Evolutionary conservation across 2,329 filamentous ascomycete genomes (phyloP).

Genomic region (Pezicula neosporulosa): DNA sequence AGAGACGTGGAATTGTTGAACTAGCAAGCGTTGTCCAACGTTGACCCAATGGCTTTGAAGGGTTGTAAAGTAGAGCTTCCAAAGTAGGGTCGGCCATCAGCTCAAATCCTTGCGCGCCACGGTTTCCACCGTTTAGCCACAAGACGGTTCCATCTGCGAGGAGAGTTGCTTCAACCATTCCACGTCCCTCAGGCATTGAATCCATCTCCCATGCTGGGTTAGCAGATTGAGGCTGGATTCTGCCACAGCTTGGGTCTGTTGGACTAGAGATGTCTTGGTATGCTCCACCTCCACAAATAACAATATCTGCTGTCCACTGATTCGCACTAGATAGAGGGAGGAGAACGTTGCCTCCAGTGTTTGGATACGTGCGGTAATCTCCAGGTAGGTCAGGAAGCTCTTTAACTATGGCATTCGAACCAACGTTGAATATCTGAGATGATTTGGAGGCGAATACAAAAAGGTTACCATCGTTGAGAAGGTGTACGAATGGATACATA

Average conservation of each 20-base stretch:
- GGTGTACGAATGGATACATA: constrained; percentile 61
- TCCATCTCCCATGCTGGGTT: constrained; percentile 54
- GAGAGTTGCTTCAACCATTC: constrained; percentile 57
- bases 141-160: constrained; percentile 57
- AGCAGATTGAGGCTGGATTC: constrained; percentile 46
- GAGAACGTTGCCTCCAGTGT: constrained; percentile 55
- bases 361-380: constrained; percentile 56
- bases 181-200: constrained; percentile 52
- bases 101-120: constrained; percentile 57
- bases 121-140: constrained; percentile 56
- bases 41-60: constrained; percentile 43
- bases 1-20: constrained; percentile 45
- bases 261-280: constrained; percentile 56
- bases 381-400: constrained; percentile 49
- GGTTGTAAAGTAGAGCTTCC: constrained; percentile 55
- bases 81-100: constrained; percentile 50
- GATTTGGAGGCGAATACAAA: constrained; percentile 56
- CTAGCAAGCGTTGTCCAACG: constrained; percentile 42
- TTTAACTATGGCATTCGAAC: constrained; percentile 39
- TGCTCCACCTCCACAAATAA: constrained; percentile 57
- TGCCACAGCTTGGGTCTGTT: constrained; percentile 55
- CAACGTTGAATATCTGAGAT: constrained; percentile 51
- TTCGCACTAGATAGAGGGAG: constrained; percentile 49
- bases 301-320: constrained; percentile 48
- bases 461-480: constrained; percentile 51